Base-by-base conservation (phyloP, 257 asterid species). In the Plantago elongata region DNA sequence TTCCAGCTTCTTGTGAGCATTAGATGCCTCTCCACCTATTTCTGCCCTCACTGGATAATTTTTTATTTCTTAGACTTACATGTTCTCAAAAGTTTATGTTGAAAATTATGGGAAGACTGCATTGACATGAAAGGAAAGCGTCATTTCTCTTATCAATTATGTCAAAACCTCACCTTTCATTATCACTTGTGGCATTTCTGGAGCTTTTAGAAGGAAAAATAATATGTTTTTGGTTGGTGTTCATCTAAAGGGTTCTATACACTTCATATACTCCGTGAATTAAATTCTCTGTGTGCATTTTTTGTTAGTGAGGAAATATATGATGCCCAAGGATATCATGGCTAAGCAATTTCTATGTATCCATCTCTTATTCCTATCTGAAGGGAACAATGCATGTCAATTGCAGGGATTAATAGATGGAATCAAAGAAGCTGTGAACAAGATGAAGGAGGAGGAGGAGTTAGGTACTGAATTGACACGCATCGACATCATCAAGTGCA, bases 401-500 rank as follows among this genome's bases (percentile, higher is more conserved):
- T 69, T 50, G 54, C 84, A 89, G 95, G 98, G 94, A 45, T 73
- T 91, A 65, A 81, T 79, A 45, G 91, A 86, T 69, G 95, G 73
- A 60, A 78, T 86, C 63, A 86, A 78, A 78, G 72, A 68, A 62
- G 62, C 77, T 64, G 51, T 82, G 64, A 81, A 67, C 67, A 82
- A 76, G 74, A 84, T 77, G 82, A 85, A 82, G 78, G 98, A 84
- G 73, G 92, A 86, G 22, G 94, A 82, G 62, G 94, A 86, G 55
- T 68, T 81, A 83, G 90, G 81, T 64, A 69, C 89, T 46, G 98
- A 88, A 77, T 69, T 91, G 80, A 86, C 88, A 38, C 95, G 98
- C 60, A 75, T 75, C 66, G 98, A 91, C 76, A 91, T 91, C 65
- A 91, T 88, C 72, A 85, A 86, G 80, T 91, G 98, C 82, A 79